Evolutionary conservation across 768 basidiomycete species (phyloP).

Genomic region (Mycena amicta): DNA sequence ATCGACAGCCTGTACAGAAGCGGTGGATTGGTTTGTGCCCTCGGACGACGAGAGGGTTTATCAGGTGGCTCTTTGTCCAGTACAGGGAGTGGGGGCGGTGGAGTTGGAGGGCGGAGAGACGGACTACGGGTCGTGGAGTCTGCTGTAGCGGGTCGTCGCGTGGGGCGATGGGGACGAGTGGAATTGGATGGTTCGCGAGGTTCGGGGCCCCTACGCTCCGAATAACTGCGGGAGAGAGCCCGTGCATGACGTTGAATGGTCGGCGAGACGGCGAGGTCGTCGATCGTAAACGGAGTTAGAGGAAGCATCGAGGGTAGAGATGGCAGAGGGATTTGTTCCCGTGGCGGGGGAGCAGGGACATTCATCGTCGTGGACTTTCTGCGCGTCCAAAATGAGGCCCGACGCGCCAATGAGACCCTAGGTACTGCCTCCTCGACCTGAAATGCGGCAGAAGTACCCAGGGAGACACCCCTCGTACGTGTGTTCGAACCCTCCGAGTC

Average conservation of each 20-base stretch:
- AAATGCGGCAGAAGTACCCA: slow-evolving; percentile 59
- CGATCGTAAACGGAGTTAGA: slow-evolving; percentile 41
- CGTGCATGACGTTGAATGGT: slow-evolving; percentile 29
- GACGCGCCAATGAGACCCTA: slow-evolving; percentile 51
- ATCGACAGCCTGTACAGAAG: slow-evolving; percentile 71
- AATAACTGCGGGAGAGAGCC: slow-evolving; percentile 48
- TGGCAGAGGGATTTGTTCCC: slow-evolving; percentile 30
- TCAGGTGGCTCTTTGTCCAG: slow-evolving; percentile 12
- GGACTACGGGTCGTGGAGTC: slow-evolving; percentile 35
- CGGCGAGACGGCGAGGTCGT: slow-evolving; percentile 20
- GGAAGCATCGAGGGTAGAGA: slow-evolving; percentile 39
- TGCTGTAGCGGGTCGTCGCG: slow-evolving; percentile 45
- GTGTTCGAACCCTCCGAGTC: slow-evolving; percentile 24
- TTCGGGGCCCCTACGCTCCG: slow-evolving; percentile 32
- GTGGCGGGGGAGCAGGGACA: slow-evolving; percentile 32
- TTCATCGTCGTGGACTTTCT: slow-evolving; percentile 39
- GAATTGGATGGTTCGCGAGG: slow-evolving; percentile 18
- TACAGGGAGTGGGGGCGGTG: slow-evolving; percentile 18
- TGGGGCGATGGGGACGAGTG: slow-evolving; percentile 21
- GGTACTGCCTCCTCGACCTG: slow-evolving; percentile 29
- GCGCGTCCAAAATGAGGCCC: slow-evolving; percentile 70
- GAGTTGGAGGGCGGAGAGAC: slow-evolving; percentile 21
- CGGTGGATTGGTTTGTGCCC: slow-evolving; percentile 67
- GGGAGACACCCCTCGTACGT: slow-evolving; percentile 58
- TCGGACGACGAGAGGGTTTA: slow-evolving; percentile 32